Conservation (phyloP, 1,284 basidiomycete species). For the Hortiboletus rubellus region DNA sequence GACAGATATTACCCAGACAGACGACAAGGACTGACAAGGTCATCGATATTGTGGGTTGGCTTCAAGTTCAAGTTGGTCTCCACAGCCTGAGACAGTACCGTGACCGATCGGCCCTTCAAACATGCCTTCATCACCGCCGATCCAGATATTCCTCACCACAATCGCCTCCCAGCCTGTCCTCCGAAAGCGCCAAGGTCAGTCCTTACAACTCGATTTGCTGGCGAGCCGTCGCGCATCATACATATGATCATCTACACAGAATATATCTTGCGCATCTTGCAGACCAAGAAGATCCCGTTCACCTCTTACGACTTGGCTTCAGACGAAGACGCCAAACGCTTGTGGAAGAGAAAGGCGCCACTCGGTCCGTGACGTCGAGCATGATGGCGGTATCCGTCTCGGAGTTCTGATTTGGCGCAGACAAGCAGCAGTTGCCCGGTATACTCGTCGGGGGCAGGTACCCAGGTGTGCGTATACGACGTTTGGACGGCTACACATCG, state of each 20-base stretch:
- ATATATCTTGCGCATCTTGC: conserved; percentile 71
- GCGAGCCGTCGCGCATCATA: background rate
- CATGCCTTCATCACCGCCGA: conserved; percentile 76
- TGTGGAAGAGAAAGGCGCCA: conserved; percentile 79
- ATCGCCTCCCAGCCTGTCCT: conserved; percentile 77
- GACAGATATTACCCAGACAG: conserved; percentile 78
- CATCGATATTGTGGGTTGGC: conserved; percentile 19
- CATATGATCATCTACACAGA: conserved; percentile 42
- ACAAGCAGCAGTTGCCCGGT: conserved; percentile 78
- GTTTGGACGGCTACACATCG: background rate
- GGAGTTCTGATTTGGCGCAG: conserved; percentile 38
- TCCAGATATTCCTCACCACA: conserved; percentile 80
- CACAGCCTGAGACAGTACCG: background rate
- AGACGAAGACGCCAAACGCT: conserved; percentile 72
- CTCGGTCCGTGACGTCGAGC: conserved; percentile 42
- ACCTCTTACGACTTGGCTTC: conserved; percentile 80
- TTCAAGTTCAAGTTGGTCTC: background rate
- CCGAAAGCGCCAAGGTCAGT: conserved; percentile 67
- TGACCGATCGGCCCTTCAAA: conserved; percentile 1
- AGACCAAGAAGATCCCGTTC: conserved; percentile 80
- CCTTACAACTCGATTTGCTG: background rate
- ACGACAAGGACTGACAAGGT: conserved; percentile 60
- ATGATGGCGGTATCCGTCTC: background rate
- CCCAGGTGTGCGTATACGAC: conserved; percentile 46
- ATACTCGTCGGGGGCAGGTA: conserved; percentile 73